Conservation (phyloP, 805 yeast species). For the Cyberlindnera bimundalis region DNA sequence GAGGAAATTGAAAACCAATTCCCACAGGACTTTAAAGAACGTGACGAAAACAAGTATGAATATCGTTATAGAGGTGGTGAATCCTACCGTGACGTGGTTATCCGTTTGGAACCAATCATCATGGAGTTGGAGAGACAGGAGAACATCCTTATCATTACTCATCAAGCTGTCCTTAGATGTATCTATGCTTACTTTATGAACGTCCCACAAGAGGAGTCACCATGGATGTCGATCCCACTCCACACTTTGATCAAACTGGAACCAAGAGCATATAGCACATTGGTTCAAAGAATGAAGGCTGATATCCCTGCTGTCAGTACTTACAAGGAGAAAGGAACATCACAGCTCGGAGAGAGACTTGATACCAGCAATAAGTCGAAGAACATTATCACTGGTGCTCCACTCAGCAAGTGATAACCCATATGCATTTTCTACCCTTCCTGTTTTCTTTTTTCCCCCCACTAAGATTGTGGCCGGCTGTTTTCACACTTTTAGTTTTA, state of each 20-base stretch:
- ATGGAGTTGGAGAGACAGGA: slow-evolving; percentile 99
- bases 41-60: slow-evolving; percentile 94
- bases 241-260: slow-evolving; percentile 93
- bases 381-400: slow-evolving; percentile 29
- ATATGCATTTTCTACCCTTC: too few relatives aligned
- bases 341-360: slow-evolving; percentile 39
- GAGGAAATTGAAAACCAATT: slow-evolving; percentile 81
- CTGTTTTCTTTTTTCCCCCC: too few relatives aligned
- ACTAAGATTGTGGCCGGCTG: too few relatives aligned
- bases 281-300: slow-evolving; percentile 87
- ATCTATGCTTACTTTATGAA: slow-evolving; percentile 98
- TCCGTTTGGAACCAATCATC: slow-evolving; percentile 92
- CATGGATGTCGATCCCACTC: slow-evolving; percentile 98
- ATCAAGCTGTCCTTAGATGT: slow-evolving; percentile 95
- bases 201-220: slow-evolving; percentile 94
- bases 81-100: slow-evolving; percentile 91
- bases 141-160: slow-evolving; percentile 91
- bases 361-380: slow-evolving; percentile 23
- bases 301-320: slow-evolving; percentile 98
- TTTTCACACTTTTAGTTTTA: too few relatives aligned
- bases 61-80: slow-evolving; percentile 98
- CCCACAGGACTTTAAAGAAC: slow-evolving; percentile 93
- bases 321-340: slow-evolving; percentile 90
- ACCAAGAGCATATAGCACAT: slow-evolving; percentile 90
- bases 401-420: slow-evolving; percentile 10